Conservation (phyloP, 148 eudicot genomes). For the Cornus controversa region DNA sequence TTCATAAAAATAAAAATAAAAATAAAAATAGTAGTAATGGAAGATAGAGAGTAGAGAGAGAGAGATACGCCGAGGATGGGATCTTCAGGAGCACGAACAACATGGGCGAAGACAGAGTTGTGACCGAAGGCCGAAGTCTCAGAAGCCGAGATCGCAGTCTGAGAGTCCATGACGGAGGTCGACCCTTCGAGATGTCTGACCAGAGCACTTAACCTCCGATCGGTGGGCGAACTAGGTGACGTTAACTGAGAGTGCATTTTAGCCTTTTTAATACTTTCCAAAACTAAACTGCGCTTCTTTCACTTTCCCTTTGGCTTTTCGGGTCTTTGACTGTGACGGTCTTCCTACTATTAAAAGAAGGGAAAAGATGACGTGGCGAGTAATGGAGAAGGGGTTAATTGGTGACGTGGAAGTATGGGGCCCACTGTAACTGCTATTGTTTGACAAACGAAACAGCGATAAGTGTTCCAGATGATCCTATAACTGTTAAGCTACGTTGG, state of each 20-base stretch:
- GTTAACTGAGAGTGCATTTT: conserved; percentile 24
- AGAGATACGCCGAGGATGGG: conserved; percentile 86
- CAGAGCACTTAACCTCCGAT: conserved; percentile 58
- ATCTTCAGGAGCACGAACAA: conserved; percentile 88
- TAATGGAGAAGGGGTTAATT: neutral
- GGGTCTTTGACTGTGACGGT: neutral
- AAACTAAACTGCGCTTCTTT: neutral
- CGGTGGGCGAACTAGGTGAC: conserved; percentile 27
- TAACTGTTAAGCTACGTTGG: neutral
- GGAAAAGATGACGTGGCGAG: neutral
- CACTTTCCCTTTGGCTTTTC: neutral
- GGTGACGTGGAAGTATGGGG: neutral
- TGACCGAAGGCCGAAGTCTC: conserved; percentile 51
- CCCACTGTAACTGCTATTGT: neutral
- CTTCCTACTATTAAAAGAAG: neutral
- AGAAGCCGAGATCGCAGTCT: conserved; percentile 35
- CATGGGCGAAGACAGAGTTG: conserved; percentile 70
- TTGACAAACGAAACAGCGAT: neutral
- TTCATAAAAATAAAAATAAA: no score
- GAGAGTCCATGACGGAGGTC: neutral
- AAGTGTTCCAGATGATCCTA: neutral
- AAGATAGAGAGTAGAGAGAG: neutral
- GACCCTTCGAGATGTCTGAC: conserved; percentile 53
- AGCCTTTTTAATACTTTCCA: neutral
- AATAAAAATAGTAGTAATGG: neutral